phyloP scores from a whole-genome alignment of 768 basidiomycete species.

The Aureoboletus auriporus region DNA sequence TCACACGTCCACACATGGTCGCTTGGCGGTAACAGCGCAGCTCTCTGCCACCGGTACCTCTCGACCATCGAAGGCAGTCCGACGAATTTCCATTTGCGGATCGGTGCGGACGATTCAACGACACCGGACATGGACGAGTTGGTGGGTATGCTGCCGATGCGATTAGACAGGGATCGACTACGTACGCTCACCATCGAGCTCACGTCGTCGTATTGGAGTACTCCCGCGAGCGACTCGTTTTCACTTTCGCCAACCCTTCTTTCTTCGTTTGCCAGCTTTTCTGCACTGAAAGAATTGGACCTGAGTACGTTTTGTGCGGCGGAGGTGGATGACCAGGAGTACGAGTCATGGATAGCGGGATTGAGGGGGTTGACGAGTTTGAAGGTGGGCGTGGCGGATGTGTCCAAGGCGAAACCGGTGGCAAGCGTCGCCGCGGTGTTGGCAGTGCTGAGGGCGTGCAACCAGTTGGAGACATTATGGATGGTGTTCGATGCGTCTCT shows the following conservation, averaged over 20 bases:
- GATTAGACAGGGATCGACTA: conserved; percentile 9
- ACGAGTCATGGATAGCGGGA: conserved; percentile 9
- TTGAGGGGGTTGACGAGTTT: conserved; percentile 12
- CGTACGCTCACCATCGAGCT: conserved; percentile 17
- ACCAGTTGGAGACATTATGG: conserved; percentile 13
- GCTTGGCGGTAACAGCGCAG: conserved; percentile 21
- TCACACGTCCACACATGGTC: conserved; percentile 17
- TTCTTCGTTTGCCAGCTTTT: conserved; percentile 12
- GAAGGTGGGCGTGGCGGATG: conserved; percentile 19
- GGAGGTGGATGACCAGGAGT: conserved; percentile 18
- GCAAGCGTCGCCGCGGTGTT: conserved; percentile 19
- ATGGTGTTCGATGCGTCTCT: conserved; percentile 21
- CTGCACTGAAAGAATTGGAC: conserved; percentile 15
- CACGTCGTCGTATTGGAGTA: conserved; percentile 27
- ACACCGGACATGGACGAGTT: conserved; percentile 13
- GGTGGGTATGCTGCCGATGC: conserved; percentile 7
- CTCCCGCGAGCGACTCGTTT: conserved; percentile 21
- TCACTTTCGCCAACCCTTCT: conserved; percentile 14
- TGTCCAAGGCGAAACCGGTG: conserved; percentile 12
- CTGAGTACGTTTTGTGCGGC: conserved; percentile 17
- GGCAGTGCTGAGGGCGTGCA: conserved; percentile 19
- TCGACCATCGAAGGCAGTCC: conserved; percentile 16
- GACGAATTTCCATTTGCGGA: conserved; percentile 13
- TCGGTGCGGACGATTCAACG: conserved; percentile 26
- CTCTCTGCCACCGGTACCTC: conserved; percentile 20